Evolutionary conservation across 257 asterid species (phyloP), one percentile per base, ranked within the genome.

Genomic region (Gentiana macrophylla): DNA sequence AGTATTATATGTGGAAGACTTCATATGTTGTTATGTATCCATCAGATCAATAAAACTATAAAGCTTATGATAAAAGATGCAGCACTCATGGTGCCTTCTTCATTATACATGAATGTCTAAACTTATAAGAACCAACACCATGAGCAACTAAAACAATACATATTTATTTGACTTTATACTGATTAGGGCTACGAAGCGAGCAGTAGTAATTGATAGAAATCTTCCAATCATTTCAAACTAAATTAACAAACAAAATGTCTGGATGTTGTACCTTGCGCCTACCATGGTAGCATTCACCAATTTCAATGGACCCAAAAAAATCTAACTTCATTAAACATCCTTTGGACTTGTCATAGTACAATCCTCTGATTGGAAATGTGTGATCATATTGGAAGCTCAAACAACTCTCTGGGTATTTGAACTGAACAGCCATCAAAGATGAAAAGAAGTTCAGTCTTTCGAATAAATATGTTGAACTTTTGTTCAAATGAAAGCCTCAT

Each of bases 221-320:
- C 46, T 41, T 41, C 8, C 46, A 3, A 41, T 10, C 46, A 41
- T 41, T 3, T 2, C 5, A 5, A 41, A 10, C 46, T 41, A 41
- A 12, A 38, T 56, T 41, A 11, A 50, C 35, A 36, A 9, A 46
- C 3, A 41, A 62, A 13, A 55, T 52, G 52, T 67, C 67, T 32
- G 6, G 15, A 8, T 3, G 55, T 6, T 49, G 56, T 74, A 91
- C 98, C 95, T 83, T 87, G 62, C 69, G 83, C 86, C 98, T 78
- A 57, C 98, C 98, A 77, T 76, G 87, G 77, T 87, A 91, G 83
- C 97, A 91, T 57, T 94, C 96, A 67, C 79, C 95, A 6, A 93
- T 97, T 75, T 91, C 98, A 37, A 91, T 91, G 44, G 98, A 84
- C 56, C 97, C 98, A 72, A 91, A 91, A 77, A 91, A 87, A 71